Evolutionary conservation across 202 grass and related monocot genomes (phyloP).

Genomic region (Carex arenaria): DNA sequence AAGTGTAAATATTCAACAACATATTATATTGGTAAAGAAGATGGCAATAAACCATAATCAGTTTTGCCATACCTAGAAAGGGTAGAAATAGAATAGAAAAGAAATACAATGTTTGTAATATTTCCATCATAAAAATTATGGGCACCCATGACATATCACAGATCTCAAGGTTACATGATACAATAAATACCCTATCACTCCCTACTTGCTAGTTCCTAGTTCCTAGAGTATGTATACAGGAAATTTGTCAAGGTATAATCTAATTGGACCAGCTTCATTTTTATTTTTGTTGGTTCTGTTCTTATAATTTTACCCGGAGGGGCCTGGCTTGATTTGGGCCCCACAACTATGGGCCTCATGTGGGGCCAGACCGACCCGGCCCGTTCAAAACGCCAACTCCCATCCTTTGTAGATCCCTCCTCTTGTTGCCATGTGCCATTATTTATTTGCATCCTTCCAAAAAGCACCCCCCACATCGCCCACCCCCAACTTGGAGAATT

Average conservation of each 20-base stretch:
- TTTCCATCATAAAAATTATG: not conserved
- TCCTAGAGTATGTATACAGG: not conserved
- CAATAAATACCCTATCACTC: not conserved
- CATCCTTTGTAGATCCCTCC: conserved; percentile 7
- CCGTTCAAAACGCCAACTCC: not conserved
- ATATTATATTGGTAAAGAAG: not conserved
- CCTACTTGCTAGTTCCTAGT: not conserved
- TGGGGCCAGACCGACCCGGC: conserved; percentile 22
- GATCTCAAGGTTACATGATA: conserved; percentile 9
- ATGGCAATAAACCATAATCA: not conserved
- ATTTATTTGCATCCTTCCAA: conserved; percentile 48
- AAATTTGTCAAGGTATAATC: conserved; percentile 8
- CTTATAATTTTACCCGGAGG: not conserved
- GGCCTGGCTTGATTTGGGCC: not conserved
- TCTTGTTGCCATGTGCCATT: conserved; percentile 29
- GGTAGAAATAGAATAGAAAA: not conserved
- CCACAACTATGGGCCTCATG: not conserved
- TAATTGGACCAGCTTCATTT: not conserved
- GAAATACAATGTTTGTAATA: not conserved
- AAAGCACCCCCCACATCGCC: not conserved
- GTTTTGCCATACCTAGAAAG: not conserved
- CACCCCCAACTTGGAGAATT: not conserved
- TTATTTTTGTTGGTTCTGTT: not conserved
- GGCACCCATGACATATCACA: conserved; percentile 10
- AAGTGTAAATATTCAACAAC: no score